Evolutionary conservation across 305 asterid genomes (phyloP), one percentile per base, ranked within the genome.

Genomic region (Euphrasia arctica): DNA sequence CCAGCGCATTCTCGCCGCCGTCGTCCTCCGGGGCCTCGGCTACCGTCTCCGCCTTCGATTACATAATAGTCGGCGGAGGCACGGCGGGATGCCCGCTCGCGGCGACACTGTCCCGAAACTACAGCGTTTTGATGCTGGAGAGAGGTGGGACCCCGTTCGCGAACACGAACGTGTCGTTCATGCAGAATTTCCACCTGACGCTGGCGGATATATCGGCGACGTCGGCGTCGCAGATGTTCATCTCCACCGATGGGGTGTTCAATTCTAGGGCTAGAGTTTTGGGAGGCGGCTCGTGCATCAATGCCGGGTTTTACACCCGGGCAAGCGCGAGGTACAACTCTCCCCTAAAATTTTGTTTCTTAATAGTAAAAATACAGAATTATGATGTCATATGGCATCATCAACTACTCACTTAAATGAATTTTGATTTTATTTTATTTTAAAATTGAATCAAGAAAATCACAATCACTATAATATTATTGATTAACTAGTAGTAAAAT

Each of bases 101-200:
- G 1, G 73, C 96, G 42, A 36, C 42, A 6, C 83, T 92, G 42
- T 84, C 97, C 0, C 85, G 67, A 60, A 87, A 87, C 74, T 88
- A 61, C 82, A 79, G 75, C 31, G 97, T 92, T 11, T 65, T 92
- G 69, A 25, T 92, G 57, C 78, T 92, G 65, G 98, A 92, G 57
- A 79, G 98, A 73, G 98, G 98, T 0, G 98, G 98, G 36, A 88
- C 84, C n/a, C 97, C 98, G 3, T 92, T 92, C 52, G 88, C 82
- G 54, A 92, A 92, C 61, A 63, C 68, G 4, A 92, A 92, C 47
- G 97, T 92, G n/a, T 79, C 97, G 1, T 80, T 87, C 67, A 69
- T 92, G 96, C 72, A 77, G 64, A 92, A 92, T 64, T 92, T 90
- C 76, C 98, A 92, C 60, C 65, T 90, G 8, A 11, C 90, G 3